Evolutionary conservation across 352 stramenopile species (phyloP).

Genomic region (Phytophthora nicotianae): DNA sequence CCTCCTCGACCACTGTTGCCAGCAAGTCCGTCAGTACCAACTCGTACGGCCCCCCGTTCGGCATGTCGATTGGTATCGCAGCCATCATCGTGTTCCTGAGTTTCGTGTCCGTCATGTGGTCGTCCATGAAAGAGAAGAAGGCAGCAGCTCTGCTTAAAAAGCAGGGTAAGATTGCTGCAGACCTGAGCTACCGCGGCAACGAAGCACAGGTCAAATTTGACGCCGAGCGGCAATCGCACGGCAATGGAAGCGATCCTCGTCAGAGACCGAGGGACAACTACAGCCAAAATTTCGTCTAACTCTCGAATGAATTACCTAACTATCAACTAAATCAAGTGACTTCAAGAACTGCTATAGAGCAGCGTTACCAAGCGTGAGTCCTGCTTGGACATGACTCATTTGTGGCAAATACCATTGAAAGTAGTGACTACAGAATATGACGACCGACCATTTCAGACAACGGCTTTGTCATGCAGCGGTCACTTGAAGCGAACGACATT

Average conservation of each 20-base stretch:
- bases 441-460: background rate
- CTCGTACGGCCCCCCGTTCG: conserved; percentile 46
- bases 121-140: conserved; percentile 24
- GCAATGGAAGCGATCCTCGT: conserved; percentile 11
- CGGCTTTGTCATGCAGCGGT: conserved; percentile 3
- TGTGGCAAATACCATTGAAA: too few species aligned
- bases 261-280: conserved; percentile 44
- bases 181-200: conserved; percentile 18
- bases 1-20: conserved; percentile 5
- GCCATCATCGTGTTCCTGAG: conserved; percentile 36
- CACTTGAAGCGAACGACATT: conserved; percentile 6
- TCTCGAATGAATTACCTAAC: conserved; percentile 16
- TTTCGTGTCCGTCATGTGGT: conserved; percentile 29
- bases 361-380: background rate
- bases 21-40: conserved; percentile 22
- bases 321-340: conserved; percentile 7
- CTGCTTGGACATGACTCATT: background rate
- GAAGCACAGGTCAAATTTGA: conserved; percentile 18
- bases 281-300: conserved; percentile 57
- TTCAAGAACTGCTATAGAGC: conserved; percentile 11
- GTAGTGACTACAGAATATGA: too few species aligned
- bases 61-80: conserved; percentile 35
- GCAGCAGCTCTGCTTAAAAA: conserved; percentile 17
- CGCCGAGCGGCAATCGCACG: conserved; percentile 10
- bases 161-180: conserved; percentile 18